phyloP scores from a whole-genome alignment of 2,329 filamentous ascomycete genomes.

The Exophiala lecanii-corni region DNA sequence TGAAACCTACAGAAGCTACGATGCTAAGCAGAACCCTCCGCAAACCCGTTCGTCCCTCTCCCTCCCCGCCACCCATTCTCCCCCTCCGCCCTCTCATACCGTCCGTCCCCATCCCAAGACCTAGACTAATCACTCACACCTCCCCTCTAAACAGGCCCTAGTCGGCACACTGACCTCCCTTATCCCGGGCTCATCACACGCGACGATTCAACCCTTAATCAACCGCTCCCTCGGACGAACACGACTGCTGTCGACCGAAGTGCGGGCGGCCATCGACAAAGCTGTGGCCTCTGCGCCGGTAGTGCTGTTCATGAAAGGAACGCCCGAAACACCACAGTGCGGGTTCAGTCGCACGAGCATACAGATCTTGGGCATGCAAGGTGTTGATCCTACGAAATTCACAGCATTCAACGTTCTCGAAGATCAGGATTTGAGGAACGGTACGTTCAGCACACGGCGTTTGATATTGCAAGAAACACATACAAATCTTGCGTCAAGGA shows the following conservation, averaged over 20 bases:
- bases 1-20: not conserved
- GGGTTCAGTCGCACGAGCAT: constrained; percentile 94
- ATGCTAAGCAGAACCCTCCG: constrained; percentile 16
- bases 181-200: constrained; percentile 25
- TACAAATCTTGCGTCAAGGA: too few relatives aligned
- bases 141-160: constrained; percentile 16
- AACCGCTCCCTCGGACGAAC: constrained; percentile 21
- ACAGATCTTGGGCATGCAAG: constrained; percentile 90
- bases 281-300: constrained; percentile 84
- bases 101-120: not conserved
- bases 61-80: not conserved
- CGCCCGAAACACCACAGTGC: constrained; percentile 90
- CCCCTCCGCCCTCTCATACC: not conserved
- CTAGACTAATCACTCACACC: not conserved
- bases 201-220: constrained; percentile 31
- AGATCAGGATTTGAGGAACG: constrained; percentile 77
- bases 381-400: constrained; percentile 92
- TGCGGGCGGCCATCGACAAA: constrained; percentile 79
- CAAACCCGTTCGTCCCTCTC: constrained; percentile 9
- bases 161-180: constrained; percentile 22
- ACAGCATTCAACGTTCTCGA: constrained; percentile 98
- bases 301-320: constrained; percentile 99
- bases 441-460: too few relatives aligned
- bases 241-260: constrained; percentile 72
- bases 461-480: too few relatives aligned